Percentiles rank a stretch among this genome's conserved stretches.
phyloP scores from a whole-genome alignment of 441 rosid genomes.

The Erysimum cheiri region DNA sequence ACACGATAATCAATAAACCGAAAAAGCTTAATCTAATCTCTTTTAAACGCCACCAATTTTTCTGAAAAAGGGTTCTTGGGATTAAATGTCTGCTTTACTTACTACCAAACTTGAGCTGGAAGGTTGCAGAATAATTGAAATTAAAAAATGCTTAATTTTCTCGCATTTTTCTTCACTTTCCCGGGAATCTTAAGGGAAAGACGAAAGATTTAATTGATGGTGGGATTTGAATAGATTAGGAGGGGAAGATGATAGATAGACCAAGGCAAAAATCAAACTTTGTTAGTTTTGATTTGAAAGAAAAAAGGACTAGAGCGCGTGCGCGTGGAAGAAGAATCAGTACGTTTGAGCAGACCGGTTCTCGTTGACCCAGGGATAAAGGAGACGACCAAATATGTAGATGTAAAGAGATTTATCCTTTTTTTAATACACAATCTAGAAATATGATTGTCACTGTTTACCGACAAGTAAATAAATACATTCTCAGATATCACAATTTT shows the following conservation, averaged over 20 bases:
- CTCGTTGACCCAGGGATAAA: slow-evolving; percentile 34
- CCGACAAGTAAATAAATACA: slow-evolving; percentile 10
- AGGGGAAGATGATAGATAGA: not conserved
- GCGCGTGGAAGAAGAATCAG: slow-evolving; percentile 18
- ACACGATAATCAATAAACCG: not conserved
- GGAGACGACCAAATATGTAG: slow-evolving; percentile 3
- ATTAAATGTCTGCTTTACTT: slow-evolving; percentile 20
- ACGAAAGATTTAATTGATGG: not conserved
- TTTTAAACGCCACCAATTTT: not conserved
- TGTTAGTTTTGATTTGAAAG: slow-evolving; percentile 10
- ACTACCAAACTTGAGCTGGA: slow-evolving; percentile 41
- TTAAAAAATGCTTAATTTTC: slow-evolving; percentile 4
- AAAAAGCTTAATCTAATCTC: slow-evolving; percentile 16
- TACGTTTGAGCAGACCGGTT: slow-evolving; percentile 20
- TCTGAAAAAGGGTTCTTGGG: not conserved
- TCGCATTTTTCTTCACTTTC: slow-evolving; percentile 32
- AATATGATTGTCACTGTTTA: not conserved
- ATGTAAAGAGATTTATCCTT: too few relatives aligned
- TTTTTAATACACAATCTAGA: slow-evolving; percentile 5
- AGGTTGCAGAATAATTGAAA: not conserved
- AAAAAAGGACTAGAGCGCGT: slow-evolving; percentile 12
- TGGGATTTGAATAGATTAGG: not conserved
- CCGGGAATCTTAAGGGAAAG: slow-evolving; percentile 22
- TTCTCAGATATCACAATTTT: not conserved
- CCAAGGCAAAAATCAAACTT: not conserved